Evolutionary conservation across 805 yeast species (phyloP).

Genomic region (Saccharomycopsis babjevae): DNA sequence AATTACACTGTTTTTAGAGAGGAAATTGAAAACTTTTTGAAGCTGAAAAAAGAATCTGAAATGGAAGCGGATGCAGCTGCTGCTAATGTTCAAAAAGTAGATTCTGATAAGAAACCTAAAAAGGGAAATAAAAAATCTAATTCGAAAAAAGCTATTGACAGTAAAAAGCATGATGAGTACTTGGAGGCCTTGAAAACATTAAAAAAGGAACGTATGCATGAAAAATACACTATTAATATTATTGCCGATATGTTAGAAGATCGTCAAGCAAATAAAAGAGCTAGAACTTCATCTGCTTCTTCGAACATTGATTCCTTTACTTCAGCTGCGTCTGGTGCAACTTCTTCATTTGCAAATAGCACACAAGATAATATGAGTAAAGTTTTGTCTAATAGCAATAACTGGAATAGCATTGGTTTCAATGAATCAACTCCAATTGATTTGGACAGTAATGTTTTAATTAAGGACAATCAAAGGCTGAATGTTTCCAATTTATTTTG

Average conservation of each 20-base stretch:
- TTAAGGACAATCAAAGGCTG: not conserved
- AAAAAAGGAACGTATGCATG: not conserved
- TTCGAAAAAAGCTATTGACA: not conserved
- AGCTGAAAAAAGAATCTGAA: not conserved
- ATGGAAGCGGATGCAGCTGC: not conserved
- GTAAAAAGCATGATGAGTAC: not conserved
- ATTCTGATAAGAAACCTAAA: not conserved
- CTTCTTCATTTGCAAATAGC: conserved; percentile 20
- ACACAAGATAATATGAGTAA: conserved; percentile 28
- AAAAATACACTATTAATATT: not conserved
- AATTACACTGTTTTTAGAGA: not conserved
- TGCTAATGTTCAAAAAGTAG: not conserved
- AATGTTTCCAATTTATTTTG: conserved; percentile 54
- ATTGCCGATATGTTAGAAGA: conserved; percentile 1
- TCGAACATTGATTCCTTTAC: not conserved
- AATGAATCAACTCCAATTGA: conserved; percentile 2
- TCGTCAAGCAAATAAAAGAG: not conserved
- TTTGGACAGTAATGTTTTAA: not conserved
- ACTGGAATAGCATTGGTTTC: conserved; percentile 2
- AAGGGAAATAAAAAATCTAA: not conserved
- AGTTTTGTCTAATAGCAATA: conserved; percentile 29
- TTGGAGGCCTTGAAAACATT: not conserved
- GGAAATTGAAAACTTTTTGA: not conserved
- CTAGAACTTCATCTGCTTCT: not conserved
- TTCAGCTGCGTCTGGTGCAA: not conserved